phyloP scores from a whole-genome alignment of 169 alveolate genomes.

The Cryptosporidium parvum region DNA sequence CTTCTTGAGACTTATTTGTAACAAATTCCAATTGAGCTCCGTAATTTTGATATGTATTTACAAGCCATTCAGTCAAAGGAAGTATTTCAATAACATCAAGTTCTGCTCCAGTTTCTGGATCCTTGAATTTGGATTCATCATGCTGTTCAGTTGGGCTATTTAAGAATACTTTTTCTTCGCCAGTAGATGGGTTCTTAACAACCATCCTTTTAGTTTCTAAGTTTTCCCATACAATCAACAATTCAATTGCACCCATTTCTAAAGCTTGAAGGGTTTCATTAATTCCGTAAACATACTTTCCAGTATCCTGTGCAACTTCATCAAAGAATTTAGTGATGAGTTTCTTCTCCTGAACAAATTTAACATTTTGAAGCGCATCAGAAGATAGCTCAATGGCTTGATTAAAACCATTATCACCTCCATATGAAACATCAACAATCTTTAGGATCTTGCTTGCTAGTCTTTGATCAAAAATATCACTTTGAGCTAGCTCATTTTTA shows the following conservation, averaged over 20 bases:
- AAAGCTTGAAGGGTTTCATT: conserved; percentile 91
- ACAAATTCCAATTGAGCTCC: conserved; percentile 96
- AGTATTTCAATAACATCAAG: conserved; percentile 91
- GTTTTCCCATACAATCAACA: conserved; percentile 94
- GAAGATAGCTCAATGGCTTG: conserved; percentile 97
- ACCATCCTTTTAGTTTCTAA: conserved; percentile 87
- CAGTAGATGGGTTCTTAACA: conserved; percentile 88
- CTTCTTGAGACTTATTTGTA: conserved; percentile 97
- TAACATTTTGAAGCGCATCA: conserved; percentile 93
- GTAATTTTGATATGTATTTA: conserved; percentile 93
- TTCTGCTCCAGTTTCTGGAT: conserved; percentile 88
- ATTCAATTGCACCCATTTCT: conserved; percentile 96
- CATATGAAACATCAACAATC: conserved; percentile 97
- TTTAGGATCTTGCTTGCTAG: conserved; percentile 92
- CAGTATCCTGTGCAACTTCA: conserved; percentile 98
- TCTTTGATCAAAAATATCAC: conserved; percentile 96
- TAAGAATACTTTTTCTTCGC: conserved; percentile 84
- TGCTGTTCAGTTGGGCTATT: conserved; percentile 84
- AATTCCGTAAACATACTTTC: conserved; percentile 97
- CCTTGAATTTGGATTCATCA: conserved; percentile 80
- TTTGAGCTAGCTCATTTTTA: conserved; percentile 93
- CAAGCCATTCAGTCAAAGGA: conserved; percentile 97
- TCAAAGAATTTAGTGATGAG: conserved; percentile 92
- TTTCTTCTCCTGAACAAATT: conserved; percentile 90
- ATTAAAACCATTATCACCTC: conserved; percentile 99